Evolutionary conservation across 495 filamentous ascomycete genomes (phyloP).

Genomic region (Penicillium ochrochloron): DNA sequence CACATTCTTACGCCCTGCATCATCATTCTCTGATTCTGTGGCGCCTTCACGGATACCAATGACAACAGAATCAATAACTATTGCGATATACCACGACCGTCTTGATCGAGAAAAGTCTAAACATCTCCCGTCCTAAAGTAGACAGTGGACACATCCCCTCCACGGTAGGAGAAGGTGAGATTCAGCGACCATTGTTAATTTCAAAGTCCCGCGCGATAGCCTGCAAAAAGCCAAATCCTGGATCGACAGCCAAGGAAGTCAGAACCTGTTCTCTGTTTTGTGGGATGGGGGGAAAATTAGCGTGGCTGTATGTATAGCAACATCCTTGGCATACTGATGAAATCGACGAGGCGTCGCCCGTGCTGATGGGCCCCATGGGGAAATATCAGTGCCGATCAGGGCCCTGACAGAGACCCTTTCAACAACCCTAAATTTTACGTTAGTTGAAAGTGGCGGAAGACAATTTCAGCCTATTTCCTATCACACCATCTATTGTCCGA

Average conservation of each 20-base stretch:
- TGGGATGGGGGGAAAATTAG: not conserved
- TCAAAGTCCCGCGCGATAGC: constrained; percentile 8
- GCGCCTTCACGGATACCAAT: not conserved
- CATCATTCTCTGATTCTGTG: not conserved
- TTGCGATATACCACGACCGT: constrained; percentile 12
- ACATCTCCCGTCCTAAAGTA: not conserved
- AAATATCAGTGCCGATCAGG: constrained; percentile 25
- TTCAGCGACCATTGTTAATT: constrained; percentile 1
- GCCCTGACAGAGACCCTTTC: constrained; percentile 15
- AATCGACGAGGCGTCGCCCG: constrained; percentile 18
- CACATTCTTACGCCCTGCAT: not conserved
- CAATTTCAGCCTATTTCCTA: constrained; percentile 15
- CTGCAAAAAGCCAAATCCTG: constrained; percentile 6
- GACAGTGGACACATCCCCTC: not conserved
- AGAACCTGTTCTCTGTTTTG: constrained; percentile 1
- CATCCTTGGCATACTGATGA: constrained; percentile 39
- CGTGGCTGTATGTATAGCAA: constrained; percentile 26
- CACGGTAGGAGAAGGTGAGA: constrained; percentile 17
- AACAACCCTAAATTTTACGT: not conserved
- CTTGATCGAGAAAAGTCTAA: not conserved
- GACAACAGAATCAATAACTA: constrained; percentile 18
- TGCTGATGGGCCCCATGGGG: constrained; percentile 15
- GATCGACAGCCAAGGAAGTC: not conserved
- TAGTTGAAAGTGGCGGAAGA: not conserved
- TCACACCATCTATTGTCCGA: constrained; percentile 25